Evolutionary conservation across 495 filamentous ascomycete species (phyloP), one percentile per base, ranked within the genome.

Genomic region (Parachaetomium inaequale): DNA sequence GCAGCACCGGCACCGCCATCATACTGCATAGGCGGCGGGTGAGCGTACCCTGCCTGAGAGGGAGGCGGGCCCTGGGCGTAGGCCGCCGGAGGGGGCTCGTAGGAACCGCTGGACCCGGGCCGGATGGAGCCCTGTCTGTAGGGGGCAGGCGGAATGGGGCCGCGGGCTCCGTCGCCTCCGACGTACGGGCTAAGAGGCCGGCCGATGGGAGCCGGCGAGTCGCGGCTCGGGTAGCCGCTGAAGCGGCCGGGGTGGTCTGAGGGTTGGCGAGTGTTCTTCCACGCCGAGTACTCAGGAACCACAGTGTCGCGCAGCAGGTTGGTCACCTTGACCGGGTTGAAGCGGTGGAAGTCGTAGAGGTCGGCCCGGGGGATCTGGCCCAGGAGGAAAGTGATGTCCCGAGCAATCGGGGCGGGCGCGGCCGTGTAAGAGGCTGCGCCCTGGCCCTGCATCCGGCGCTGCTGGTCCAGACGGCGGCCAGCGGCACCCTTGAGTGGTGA

Each of bases 401-500:
- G 81, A n/a, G 93, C 91, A 46, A 97, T 81, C 68, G 67, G 75
- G 63, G 75, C 70, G 55, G 75, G 67, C 45, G 74, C 59, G 23
- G 69, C 57, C 49, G 66, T 59, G 63, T 75, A 56, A 2, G 78
- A 74, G 4, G 76, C 72, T 8, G 74, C 67, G 7, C 72, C 68
- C 57, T 82, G 79, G 21, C 74, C 73, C 55, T 83, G 80, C 69
- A 83, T 76, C 17, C 80, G 78, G 25, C 88, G 85, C 65, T 91
- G 88, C 70, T 92, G 90, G 67, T 96, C 89, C 23, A 94, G 76
- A 21, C 91, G 85, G 40, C 92, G 86, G 40, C 89, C 88, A 21
- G 93, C 91, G 2, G 87, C 87, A 12, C 88, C 89, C 72, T 94
- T 96, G 28, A 98, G 79, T 0, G 95, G 93, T 17, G 91, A 96